Conservation (phyloP, 2,329 filamentous ascomycete species). For the Xenoacremonium recifei region DNA sequence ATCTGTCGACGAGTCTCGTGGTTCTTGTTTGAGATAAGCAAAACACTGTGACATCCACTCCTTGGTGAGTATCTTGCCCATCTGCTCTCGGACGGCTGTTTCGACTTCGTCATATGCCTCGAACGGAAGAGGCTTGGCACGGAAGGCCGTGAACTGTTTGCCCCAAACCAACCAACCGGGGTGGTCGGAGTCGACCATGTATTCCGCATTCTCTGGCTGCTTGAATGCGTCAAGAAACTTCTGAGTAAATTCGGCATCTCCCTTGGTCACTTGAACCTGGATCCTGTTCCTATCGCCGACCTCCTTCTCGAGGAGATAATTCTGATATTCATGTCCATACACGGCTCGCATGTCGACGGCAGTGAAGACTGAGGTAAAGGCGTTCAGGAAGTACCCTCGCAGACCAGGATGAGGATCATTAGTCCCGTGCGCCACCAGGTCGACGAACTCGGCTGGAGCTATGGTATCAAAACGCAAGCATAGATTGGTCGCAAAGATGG, state of each 20-base stretch:
- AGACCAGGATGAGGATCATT: constrained; percentile 90
- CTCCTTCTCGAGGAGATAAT: constrained; percentile 81
- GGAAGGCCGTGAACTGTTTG: constrained; percentile 78
- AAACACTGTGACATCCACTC: constrained; percentile 89
- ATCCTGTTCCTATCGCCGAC: constrained; percentile 70
- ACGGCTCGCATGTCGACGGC: constrained; percentile 82
- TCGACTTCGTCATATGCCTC: constrained; percentile 79
- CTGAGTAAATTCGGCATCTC: constrained; percentile 75
- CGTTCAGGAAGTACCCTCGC: constrained; percentile 76
- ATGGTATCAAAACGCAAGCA: constrained; percentile 90
- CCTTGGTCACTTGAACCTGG: constrained; percentile 67
- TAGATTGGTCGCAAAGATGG: constrained; percentile 86
- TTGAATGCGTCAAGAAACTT: constrained; percentile 77
- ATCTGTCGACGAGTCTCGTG: constrained; percentile 76
- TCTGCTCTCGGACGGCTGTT: constrained; percentile 68
- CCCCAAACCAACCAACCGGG: constrained; percentile 97
- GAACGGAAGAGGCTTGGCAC: constrained; percentile 67
- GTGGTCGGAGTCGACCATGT: constrained; percentile 88
- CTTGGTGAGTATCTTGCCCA: constrained; percentile 75
- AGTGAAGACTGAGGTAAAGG: constrained; percentile 75
- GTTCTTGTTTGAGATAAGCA: constrained; percentile 93
- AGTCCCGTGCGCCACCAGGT: constrained; percentile 77
- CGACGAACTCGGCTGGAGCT: constrained; percentile 76
- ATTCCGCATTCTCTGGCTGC: constrained; percentile 65
- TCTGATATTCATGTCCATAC: constrained; percentile 83